Base-by-base conservation (phyloP, 2,329 filamentous ascomycete species). In the Sarocladium strictum region DNA sequence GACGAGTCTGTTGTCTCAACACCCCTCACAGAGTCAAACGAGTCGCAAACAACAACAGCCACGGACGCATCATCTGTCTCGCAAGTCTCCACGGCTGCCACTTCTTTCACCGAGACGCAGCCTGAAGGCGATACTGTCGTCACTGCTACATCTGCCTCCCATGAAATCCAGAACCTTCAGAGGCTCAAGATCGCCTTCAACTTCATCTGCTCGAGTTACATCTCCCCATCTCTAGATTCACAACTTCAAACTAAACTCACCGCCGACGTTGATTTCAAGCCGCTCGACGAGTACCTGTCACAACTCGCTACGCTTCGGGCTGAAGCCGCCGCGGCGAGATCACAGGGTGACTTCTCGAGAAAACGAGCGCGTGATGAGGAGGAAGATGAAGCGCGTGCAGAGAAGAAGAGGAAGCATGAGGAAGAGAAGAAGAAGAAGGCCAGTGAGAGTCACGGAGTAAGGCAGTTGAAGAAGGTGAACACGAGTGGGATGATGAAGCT, bases 401-500 rank as follows among this genome's bases (percentile, higher is more conserved):
- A 92, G 67, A 96, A 94, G 81, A 92, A 87, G 74, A 77, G 86
- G 41, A 92, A 86, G 68, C 84, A 87, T 71, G 91, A 96, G 52
- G 93, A 96, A 58, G 92, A 96, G 56, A 92, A 96, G 56, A 88
- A 86, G 73, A 86, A 83, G 68, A 92, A 95, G 72, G 83, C 81
- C 2, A 76, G 75, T 23, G 81, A 89, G 71, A 94, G 88, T 58
- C 78, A 84, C 26, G 92, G 84, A 0, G 83, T 97, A 1, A 86
- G 85, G 66, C 81, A 92, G 49, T 68, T 99, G 64, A 88, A 88
- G 68, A 99, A 97, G 73, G 93, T 92, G 49, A 89, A 97, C 71
- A 92, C 87, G 0, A 83, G 73, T 21, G 94, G 94, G 1, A 99
- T 99, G 94, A 94, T 89, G 79, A 99, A 97, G 76, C 81, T 99